Base-by-base conservation (phyloP, 768 basidiomycete species). In the Rubroboletus pulcherrimus region DNA sequence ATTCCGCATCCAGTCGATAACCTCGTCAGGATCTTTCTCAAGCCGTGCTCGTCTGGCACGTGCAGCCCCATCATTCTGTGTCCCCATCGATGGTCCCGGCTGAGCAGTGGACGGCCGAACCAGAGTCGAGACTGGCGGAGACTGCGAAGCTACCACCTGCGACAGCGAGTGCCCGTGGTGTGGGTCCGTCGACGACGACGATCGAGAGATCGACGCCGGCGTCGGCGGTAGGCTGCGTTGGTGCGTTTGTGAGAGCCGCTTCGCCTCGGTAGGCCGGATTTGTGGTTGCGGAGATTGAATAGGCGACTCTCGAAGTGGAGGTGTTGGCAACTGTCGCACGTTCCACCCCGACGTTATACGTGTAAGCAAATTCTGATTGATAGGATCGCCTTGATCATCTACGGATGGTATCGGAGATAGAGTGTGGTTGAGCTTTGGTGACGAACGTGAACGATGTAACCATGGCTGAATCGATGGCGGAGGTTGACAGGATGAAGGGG, bases 171-270 rank as follows among this genome's bases (percentile, higher is more conserved):
- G 57, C 1, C 54, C 60, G 24, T 71, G 67, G 0, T 61, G 54
- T 45, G 61, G 57, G 10, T 62, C 62, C 31, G 29, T 30, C 7
- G 49, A 31, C 7, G 66, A 62, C 7, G 43, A 17, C n/a, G 65
- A 61, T 30, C 65, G 60, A 3, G 61, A 45, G 7, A 63, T 54
- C 4, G 51, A 34, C 3, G 46, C 55, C 19, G 79, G 78, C 14
- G 78, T 77, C 0, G 71, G 75, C 26, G 80, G 79, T 4, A 81
- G 60, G 24, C 71, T 73, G 49, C 78, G 75, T 33, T 73, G 70
- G 40, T 50, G 53, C 3, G 61, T 49, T 17, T 71, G 72, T 9
- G 69, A 71, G 12, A 61, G 42, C 19, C 65, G 65, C 51, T 60
- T 67, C 58, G 58, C 62, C 40, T 63, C 54, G 5, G 44, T 11